A percentile compares a stretch with the other conserved stretches of the same genome.
phyloP scores from a whole-genome alignment of 352 stramenopile species.

The Phytophthora sp. region DNA sequence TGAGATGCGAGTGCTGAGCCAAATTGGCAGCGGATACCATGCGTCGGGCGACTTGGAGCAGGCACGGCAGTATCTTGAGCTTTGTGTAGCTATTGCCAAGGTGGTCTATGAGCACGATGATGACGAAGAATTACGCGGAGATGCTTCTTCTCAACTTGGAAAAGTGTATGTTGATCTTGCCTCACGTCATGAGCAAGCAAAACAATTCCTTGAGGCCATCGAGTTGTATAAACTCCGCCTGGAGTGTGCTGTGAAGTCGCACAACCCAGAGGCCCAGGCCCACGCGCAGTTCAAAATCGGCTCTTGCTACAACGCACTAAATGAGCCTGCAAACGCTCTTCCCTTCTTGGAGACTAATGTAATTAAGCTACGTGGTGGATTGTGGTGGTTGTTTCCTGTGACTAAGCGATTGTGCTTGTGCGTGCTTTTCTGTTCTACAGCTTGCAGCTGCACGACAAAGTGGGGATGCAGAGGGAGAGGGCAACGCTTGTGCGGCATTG shows the following conservation, averaged over 20 bases:
- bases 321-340: conserved; percentile 68
- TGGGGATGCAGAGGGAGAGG: conserved; percentile 75
- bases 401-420: background rate
- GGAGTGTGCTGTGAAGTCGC: conserved; percentile 69
- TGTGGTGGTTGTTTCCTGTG: background rate
- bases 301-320: conserved; percentile 72
- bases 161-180: conserved; percentile 82
- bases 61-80: conserved; percentile 83
- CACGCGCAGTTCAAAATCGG: conserved; percentile 82
- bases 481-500: conserved; percentile 86
- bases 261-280: conserved; percentile 59
- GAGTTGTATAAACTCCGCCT: conserved; percentile 79
- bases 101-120: conserved; percentile 76
- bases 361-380: conserved; percentile 3
- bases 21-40: conserved; percentile 87
- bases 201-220: conserved; percentile 55
- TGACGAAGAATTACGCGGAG: conserved; percentile 51
- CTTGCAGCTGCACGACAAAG: conserved; percentile 61
- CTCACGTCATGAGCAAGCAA: conserved; percentile 42
- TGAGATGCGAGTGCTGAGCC: conserved; percentile 88
- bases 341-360: conserved; percentile 87
- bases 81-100: conserved; percentile 76
- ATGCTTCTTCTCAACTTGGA: conserved; percentile 71
- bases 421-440: conserved; percentile 28
- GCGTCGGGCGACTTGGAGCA: conserved; percentile 69